phyloP scores from a whole-genome alignment of 1,284 basidiomycete species.

The Mrakiaceae sp. region DNA sequence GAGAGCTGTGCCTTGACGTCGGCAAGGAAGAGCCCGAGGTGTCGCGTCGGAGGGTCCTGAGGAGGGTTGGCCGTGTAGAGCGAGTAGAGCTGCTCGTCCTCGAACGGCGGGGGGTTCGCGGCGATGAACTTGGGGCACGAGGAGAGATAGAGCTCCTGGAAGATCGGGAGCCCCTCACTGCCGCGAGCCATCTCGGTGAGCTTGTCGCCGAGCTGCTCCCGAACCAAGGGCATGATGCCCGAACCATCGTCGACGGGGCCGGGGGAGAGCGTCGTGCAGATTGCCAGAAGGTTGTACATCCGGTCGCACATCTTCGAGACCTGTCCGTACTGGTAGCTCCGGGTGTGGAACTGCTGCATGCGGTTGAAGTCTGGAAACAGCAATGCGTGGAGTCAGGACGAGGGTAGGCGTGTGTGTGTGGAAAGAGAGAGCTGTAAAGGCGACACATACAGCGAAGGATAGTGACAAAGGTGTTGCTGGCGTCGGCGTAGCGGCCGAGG shows the following conservation, averaged over 20 bases:
- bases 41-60: conserved; percentile 68
- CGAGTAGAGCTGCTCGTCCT: conserved; percentile 58
- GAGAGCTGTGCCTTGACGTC: conserved; percentile 64
- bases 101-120: conserved; percentile 86
- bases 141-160: conserved; percentile 88
- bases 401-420: too few relatives aligned
- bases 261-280: conserved; percentile 85
- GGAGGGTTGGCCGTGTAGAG: conserved; percentile 44
- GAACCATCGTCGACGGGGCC: conserved; percentile 77
- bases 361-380: conserved; percentile 47
- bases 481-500: conserved; percentile 86
- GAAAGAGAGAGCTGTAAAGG: conserved; percentile 29
- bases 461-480: conserved; percentile 81
- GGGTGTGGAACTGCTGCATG: conserved; percentile 88
- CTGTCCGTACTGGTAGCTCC: conserved; percentile 91
- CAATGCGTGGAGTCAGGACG: too few relatives aligned
- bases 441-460: conserved; percentile 56
- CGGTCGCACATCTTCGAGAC: conserved; percentile 95
- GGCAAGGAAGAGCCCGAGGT: conserved; percentile 65
- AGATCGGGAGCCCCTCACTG: conserved; percentile 63
- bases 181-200: conserved; percentile 68
- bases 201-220: conserved; percentile 88
- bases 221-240: conserved; percentile 74
- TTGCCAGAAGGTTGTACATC: conserved; percentile 92
- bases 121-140: conserved; percentile 95